Percentiles rank a stretch among this genome's conserved stretches.
Evolutionary conservation across 768 basidiomycete genomes (phyloP).

Genomic region (Tulasnella calospora): DNA sequence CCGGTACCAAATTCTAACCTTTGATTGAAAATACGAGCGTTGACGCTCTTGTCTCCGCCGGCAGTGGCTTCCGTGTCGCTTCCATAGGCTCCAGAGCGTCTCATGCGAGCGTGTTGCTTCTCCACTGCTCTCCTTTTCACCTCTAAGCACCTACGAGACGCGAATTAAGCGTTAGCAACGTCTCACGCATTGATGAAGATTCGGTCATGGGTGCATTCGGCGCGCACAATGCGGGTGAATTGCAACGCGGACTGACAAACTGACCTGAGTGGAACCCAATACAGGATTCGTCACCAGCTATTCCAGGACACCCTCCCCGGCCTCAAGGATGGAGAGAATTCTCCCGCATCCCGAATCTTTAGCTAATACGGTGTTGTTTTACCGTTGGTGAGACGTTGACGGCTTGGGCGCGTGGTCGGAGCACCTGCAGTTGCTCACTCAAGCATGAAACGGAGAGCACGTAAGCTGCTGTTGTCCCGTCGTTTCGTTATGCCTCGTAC

Average conservation of each 20-base stretch:
- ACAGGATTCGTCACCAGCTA: slow-evolving; percentile 92
- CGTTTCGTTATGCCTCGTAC: no score
- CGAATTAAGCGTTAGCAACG: background rate
- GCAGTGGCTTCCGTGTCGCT: background rate
- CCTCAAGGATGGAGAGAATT: slow-evolving; percentile 99
- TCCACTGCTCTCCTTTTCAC: background rate
- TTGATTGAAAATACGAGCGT: background rate
- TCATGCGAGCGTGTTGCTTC: background rate
- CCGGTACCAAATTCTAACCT: background rate
- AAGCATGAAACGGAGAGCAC: no score
- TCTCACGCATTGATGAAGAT: background rate
- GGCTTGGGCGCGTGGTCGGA: slow-evolving; percentile 92
- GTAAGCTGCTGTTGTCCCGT: no score
- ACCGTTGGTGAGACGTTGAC: slow-evolving; percentile 88
- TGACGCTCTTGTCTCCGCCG: background rate
- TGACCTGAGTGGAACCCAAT: slow-evolving; percentile 48
- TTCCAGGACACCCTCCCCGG: slow-evolving; percentile 86
- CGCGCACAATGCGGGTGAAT: background rate
- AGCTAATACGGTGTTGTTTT: slow-evolving; percentile 84
- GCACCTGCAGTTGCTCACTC: slow-evolving; percentile 46
- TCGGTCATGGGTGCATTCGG: background rate
- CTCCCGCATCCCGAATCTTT: slow-evolving; percentile 99
- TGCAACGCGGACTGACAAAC: background rate
- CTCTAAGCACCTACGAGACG: background rate
- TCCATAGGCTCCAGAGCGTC: background rate